Evolutionary conservation across 495 filamentous ascomycete species (phyloP).

Genomic region (Jackrogersella multiformis): DNA sequence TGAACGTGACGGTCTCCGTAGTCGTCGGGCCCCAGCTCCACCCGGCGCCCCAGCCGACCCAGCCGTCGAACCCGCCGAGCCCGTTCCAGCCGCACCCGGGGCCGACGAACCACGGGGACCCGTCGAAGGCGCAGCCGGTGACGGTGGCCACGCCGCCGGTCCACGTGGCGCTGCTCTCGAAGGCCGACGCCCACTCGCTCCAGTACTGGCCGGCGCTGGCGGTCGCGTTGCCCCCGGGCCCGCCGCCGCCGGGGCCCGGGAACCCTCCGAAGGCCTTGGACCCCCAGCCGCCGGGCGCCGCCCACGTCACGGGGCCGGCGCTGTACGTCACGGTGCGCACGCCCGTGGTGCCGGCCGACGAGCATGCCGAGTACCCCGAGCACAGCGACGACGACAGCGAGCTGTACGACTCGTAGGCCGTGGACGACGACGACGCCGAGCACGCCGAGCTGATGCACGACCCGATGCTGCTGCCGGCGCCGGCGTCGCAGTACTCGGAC

Average conservation of each 20-base stretch:
- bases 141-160: constrained; percentile 57
- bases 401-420: constrained; percentile 51
- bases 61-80: constrained; percentile 51
- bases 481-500: constrained; percentile 54
- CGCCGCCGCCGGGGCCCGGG: not conserved
- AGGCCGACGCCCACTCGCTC: constrained; percentile 47
- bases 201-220: constrained; percentile 40
- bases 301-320: constrained; percentile 54
- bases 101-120: constrained; percentile 58
- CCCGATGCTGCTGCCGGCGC: constrained; percentile 46
- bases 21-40: constrained; percentile 53
- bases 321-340: constrained; percentile 53
- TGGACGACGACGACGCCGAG: constrained; percentile 51
- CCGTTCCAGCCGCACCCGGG: constrained; percentile 54
- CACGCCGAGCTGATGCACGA: constrained; percentile 52
- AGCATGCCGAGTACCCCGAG: constrained; percentile 50
- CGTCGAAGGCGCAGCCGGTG: constrained; percentile 57
- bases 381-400: constrained; percentile 55
- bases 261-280: constrained; percentile 22
- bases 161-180: constrained; percentile 49
- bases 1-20: constrained; percentile 50
- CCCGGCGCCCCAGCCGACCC: constrained; percentile 56
- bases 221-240: not conserved
- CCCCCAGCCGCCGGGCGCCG: constrained; percentile 38
- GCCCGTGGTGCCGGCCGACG: constrained; percentile 51